Evolutionary conservation across 1,139 yeast species (phyloP).

Genomic region (Geotrichum cucujoidarum): DNA sequence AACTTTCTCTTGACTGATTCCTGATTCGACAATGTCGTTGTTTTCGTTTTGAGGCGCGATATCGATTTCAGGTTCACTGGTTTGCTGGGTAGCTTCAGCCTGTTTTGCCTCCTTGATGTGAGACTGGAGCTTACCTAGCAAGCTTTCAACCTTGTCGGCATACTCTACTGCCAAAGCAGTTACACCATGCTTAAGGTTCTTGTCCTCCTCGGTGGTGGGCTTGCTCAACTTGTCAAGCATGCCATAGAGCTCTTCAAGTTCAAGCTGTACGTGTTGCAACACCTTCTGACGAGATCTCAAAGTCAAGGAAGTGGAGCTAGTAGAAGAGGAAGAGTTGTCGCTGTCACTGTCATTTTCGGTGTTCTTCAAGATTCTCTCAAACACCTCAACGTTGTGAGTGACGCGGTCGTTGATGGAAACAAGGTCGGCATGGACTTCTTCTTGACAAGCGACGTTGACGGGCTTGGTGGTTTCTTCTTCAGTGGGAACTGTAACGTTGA

Average conservation of each 20-base stretch:
- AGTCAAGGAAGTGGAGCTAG: background rate
- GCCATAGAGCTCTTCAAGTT: conserved; percentile 11
- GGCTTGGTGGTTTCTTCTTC: background rate
- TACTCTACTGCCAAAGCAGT: conserved; percentile 14
- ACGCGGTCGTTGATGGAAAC: background rate
- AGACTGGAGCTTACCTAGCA: background rate
- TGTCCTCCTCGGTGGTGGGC: background rate
- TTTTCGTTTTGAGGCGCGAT: background rate
- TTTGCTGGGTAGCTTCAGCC: too few species aligned
- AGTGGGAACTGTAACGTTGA: background rate
- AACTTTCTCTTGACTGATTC: too few species aligned
- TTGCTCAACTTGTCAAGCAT: conserved; percentile 8
- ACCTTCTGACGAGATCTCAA: conserved; percentile 9
- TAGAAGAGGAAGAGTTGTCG: background rate
- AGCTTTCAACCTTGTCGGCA: conserved; percentile 11
- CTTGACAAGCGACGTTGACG: background rate
- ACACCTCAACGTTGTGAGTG: background rate
- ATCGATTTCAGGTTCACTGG: too few species aligned
- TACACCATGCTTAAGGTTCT: conserved; percentile 12
- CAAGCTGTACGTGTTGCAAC: conserved; percentile 8
- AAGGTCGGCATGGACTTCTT: background rate
- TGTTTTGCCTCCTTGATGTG: conserved; percentile 1
- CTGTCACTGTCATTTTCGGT: background rate
- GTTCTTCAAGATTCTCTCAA: background rate
- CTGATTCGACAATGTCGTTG: too few species aligned